A percentile compares a stretch with the other conserved stretches of the same genome.
Conservation (phyloP, 805 yeast species). For the Ogataea haglerorum region DNA sequence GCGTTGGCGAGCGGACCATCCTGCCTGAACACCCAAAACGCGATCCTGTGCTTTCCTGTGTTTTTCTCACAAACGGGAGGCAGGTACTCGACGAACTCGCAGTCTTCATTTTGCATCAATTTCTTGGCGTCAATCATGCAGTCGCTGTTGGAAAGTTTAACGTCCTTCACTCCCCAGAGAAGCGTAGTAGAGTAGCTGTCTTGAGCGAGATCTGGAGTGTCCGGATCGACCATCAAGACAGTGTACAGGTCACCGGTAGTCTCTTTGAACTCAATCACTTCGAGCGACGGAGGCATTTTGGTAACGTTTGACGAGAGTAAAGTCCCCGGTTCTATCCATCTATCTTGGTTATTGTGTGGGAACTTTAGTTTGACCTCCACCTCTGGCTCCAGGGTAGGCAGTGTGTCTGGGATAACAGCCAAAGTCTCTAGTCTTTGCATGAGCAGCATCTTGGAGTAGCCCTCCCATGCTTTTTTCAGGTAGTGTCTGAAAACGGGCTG, state of each 20-base stretch:
- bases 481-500: constrained; percentile 78
- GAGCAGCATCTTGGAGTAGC: constrained; percentile 63
- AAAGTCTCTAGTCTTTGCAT: constrained; percentile 92
- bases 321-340: constrained; percentile 78
- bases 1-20: constrained; percentile 23
- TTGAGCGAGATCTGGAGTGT: constrained; percentile 69
- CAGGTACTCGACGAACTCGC: constrained; percentile 53
- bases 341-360: constrained; percentile 62
- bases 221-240: constrained; percentile 83
- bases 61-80: constrained; percentile 93
- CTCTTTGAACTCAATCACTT: constrained; percentile 67
- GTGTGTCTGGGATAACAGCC: constrained; percentile 86
- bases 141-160: constrained; percentile 55
- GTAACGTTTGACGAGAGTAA: constrained; percentile 72
- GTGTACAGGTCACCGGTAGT: constrained; percentile 61
- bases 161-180: constrained; percentile 73
- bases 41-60: constrained; percentile 74
- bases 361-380: constrained; percentile 75
- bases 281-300: constrained; percentile 69
- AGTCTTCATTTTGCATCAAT: constrained; percentile 35
- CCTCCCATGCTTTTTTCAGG: constrained; percentile 69
- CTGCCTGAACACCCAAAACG: constrained; percentile 91
- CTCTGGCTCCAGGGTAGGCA: constrained; percentile 82
- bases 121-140: constrained; percentile 50
- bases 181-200: constrained; percentile 71